These are phyloP conservation scores for Gracilariopsis chorda DNA, from an alignment of 23 red algal species.

Conservation along the genomic window DNA sequence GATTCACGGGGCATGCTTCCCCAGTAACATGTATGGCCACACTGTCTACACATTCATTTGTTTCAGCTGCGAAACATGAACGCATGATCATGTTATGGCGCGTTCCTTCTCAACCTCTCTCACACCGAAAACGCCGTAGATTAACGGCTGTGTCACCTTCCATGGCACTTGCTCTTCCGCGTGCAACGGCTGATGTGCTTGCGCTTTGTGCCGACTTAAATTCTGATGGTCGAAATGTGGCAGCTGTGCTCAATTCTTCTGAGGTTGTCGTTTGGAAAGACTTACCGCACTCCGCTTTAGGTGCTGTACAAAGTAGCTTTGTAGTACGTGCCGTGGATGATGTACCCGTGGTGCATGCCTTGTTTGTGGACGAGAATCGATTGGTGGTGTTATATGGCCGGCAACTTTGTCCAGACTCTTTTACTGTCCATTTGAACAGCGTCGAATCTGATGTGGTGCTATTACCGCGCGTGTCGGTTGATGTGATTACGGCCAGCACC, in stretches of 20 bases:
- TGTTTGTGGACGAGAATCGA: background rate
- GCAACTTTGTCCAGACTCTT: background rate
- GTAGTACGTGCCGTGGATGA: slow-evolving; percentile 10
- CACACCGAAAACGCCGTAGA: background rate
- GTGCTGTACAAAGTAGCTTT: background rate
- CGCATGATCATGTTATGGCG: background rate
- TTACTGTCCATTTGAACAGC: background rate
- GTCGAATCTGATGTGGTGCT: background rate
- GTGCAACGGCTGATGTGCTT: background rate
- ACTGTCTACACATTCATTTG: background rate
- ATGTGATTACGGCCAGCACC: background rate
- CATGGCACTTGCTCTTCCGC: background rate
- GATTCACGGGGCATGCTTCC: slow-evolving; percentile 26
- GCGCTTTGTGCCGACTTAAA: background rate
- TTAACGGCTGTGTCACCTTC: background rate
- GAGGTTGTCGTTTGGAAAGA: slow-evolving; percentile 9
- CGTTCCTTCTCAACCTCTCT: background rate
- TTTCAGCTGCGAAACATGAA: background rate
- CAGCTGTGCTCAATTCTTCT: background rate
- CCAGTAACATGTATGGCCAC: background rate
- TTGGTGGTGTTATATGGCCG: slow-evolving; percentile 22
- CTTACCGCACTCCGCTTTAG: background rate
- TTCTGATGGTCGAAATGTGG: background rate
- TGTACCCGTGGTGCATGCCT: background rate
- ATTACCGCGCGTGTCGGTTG: background rate